Percentiles rank a stretch among this genome's conserved stretches.
These are phyloP conservation scores for Nitzschia inconspicua DNA, from an alignment of 108 stramenopile species.

Conservation along the genomic window DNA sequence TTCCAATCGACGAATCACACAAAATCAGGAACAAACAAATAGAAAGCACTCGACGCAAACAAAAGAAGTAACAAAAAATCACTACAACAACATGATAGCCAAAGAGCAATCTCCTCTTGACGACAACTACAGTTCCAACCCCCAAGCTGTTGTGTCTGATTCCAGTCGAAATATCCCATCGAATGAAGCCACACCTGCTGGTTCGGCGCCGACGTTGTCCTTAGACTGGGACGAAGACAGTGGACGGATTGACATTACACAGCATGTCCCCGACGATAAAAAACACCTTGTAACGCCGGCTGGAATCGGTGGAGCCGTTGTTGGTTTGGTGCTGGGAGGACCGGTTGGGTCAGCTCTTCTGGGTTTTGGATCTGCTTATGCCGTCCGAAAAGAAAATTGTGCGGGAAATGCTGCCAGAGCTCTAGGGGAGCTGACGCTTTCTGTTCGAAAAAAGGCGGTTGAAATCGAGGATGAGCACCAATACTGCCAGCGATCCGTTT, in stretches of 20 bases:
- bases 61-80: neutral
- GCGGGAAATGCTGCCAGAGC: conserved; percentile 32
- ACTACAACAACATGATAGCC: neutral
- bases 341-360: conserved; percentile 20
- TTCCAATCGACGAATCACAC: too few relatives aligned
- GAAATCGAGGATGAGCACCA: conserved; percentile 63
- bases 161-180: neutral
- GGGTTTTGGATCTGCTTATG: conserved; percentile 40
- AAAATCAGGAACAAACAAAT: too few relatives aligned
- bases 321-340: conserved; percentile 33
- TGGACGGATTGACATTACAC: conserved; percentile 1
- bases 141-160: neutral
- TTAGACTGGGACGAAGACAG: neutral
- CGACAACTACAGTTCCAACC: neutral
- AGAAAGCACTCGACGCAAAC: too few relatives aligned
- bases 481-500: conserved; percentile 35
- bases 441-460: conserved; percentile 34
- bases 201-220: neutral
- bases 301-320: conserved; percentile 22
- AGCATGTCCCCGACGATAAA: neutral
- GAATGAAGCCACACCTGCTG: too few relatives aligned
- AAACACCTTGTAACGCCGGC: conserved; percentile 13
- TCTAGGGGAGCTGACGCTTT: conserved; percentile 26
- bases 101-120: neutral
- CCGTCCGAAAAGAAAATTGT: conserved; percentile 20